Evolutionary conservation across 129 eudicot genomes (phyloP), one percentile per base, ranked within the genome.

Genomic region (Flaveria brownii): DNA sequence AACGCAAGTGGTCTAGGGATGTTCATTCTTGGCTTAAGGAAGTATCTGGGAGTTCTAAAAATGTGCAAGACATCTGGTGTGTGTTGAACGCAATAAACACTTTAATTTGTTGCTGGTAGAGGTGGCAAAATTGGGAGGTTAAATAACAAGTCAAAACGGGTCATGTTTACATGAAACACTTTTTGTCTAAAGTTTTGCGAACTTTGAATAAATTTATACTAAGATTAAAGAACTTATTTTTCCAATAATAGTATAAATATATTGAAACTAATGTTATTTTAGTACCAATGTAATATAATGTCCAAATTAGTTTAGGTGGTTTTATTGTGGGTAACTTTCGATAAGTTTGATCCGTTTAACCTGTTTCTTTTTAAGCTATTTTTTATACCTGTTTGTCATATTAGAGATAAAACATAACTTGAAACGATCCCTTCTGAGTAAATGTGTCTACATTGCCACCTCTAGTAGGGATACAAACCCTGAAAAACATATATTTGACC

Each of bases 1-100:
- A 87, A 74, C 92, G 91, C 30, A 87, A 89, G 77, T 76, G 65
- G 78, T 79, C 81, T 54, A 78, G 86, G 17, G 77, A 70, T 39
- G 82, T 71, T 83, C 73, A 75, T 68, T 83, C 97, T 16, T 92
- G 96, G 96, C 68, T 80, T 22, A 86, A 89, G 82, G 93, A 87
- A 76, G 83, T 92, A 11, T 81, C 86, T 0, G 84, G 84, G 67
- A 73, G 73, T 76, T 79, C 75, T 71, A 79, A 41, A 69, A 83
- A 42, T 77, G 78, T 73, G 74, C 85, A 46, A 68, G 85, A 63
- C 28, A 74, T 87, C 79, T 85, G 97, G 97, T 92, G 49, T 20
- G 74, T 85, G 12, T 63, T 46, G 78, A 25, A 26, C 23, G n/a
- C 9, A 59, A 20, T 47, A n/a, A 28, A 66, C 54, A 15, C 36